Percentiles rank a stretch among this genome's conserved stretches.
phyloP scores from a whole-genome alignment of 768 basidiomycete genomes.

The Russula olivacea region DNA sequence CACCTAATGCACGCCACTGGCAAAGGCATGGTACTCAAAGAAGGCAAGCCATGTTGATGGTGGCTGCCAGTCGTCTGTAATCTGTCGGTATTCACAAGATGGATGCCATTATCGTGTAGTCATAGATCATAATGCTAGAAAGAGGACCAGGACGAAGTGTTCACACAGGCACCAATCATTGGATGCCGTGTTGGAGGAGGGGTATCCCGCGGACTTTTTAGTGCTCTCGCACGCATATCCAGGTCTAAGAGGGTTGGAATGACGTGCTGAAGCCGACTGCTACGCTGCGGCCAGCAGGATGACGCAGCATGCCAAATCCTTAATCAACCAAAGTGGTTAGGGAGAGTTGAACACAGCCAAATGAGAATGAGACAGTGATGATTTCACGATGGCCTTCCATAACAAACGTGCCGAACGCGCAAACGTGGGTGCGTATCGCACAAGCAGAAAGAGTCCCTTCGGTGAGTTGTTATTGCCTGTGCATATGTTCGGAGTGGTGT shows the following conservation, averaged over 20 bases:
- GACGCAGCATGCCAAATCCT: background rate
- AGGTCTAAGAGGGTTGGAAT: background rate
- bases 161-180: slow-evolving; percentile 7
- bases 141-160: background rate
- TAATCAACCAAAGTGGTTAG: background rate
- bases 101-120: background rate
- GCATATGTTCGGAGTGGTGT: background rate
- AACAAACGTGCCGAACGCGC: background rate
- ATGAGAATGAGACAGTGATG: background rate
- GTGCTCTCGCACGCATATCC: background rate
- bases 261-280: slow-evolving; percentile 1
- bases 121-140: background rate
- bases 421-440: background rate
- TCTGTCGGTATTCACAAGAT: no score
- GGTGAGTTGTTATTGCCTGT: slow-evolving; percentile 9
- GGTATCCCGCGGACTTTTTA: slow-evolving; percentile 1
- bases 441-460: background rate
- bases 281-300: background rate
- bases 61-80: background rate
- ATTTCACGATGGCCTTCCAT: background rate
- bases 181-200: background rate
- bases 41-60: background rate
- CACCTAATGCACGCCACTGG: slow-evolving; percentile 1
- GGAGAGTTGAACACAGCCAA: background rate
- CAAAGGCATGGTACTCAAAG: slow-evolving; percentile 1